Percentiles rank a stretch among this genome's conserved stretches.
Evolutionary conservation across 2,329 filamentous ascomycete species (phyloP).

Genomic region (Juglanconis sp.): DNA sequence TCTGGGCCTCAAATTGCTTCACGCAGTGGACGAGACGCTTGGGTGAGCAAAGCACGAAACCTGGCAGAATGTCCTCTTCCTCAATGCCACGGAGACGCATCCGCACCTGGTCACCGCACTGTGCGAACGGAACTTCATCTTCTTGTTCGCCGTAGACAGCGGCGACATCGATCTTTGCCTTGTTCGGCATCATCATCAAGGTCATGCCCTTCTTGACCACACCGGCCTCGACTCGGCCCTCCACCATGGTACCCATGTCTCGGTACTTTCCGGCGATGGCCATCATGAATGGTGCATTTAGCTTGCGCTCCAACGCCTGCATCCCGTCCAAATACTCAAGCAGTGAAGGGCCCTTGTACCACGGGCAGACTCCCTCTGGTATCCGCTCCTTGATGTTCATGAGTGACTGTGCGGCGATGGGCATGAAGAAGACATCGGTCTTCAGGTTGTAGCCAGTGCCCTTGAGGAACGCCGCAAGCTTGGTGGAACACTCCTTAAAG

Average conservation of each 20-base stretch:
- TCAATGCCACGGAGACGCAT: constrained; percentile 90
- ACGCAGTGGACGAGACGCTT: constrained; percentile 94
- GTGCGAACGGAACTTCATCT: constrained; percentile 78
- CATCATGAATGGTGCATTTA: constrained; percentile 93
- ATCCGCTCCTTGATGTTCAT: constrained; percentile 87
- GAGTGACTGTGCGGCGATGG: constrained; percentile 84
- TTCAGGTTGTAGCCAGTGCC: constrained; percentile 92
- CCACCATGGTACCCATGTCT: constrained; percentile 95
- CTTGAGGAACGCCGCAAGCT: constrained; percentile 85
- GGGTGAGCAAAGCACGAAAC: constrained; percentile 93
- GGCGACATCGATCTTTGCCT: constrained; percentile 73
- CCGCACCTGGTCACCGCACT: constrained; percentile 92
- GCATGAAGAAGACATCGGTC: constrained; percentile 92
- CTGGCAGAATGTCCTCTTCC: constrained; percentile 93
- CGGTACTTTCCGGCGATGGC: constrained; percentile 92
- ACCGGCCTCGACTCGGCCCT: constrained; percentile 95
- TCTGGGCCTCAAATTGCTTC: constrained; percentile 87
- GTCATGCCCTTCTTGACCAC: constrained; percentile 86
- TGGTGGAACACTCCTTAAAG: constrained; percentile 89
- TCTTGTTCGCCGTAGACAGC: constrained; percentile 94
- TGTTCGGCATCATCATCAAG: constrained; percentile 95
- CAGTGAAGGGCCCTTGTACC: constrained; percentile 86
- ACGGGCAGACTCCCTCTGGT: constrained; percentile 70
- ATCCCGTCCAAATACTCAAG: constrained; percentile 95
- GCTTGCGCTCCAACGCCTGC: constrained; percentile 88